phyloP scores from a whole-genome alignment of 129 eudicot species.

The Pulicaria dysenterica region DNA sequence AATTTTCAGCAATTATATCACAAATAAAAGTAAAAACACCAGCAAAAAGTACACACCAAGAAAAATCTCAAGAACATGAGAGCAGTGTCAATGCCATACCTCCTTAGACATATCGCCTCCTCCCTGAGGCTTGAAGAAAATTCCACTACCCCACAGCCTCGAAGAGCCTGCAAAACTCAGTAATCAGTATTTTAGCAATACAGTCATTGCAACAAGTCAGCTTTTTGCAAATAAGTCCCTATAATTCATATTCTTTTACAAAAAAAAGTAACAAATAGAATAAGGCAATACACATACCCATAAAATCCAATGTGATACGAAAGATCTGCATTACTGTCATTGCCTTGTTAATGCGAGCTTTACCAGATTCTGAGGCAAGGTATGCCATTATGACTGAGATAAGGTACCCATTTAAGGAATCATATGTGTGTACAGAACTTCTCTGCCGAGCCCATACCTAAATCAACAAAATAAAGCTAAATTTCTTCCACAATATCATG shows the following conservation, averaged over 20 bases:
- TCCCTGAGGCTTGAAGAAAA: constrained; percentile 59
- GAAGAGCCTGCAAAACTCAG: constrained; percentile 65
- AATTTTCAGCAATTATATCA: background rate
- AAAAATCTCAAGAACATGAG: constrained; percentile 17
- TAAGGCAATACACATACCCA: constrained; percentile 54
- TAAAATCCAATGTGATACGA: constrained; percentile 78
- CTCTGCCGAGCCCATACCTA: constrained; percentile 98
- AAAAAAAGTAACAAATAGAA: background rate
- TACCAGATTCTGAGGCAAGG: constrained; percentile 75
- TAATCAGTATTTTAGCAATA: constrained; percentile 11
- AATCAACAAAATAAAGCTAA: constrained; percentile 24
- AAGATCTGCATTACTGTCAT: constrained; percentile 76
- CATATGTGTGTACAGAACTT: constrained; percentile 67
- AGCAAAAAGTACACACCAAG: no score
- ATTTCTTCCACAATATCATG: constrained; percentile 8
- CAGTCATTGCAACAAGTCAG: constrained; percentile 4
- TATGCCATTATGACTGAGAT: constrained; percentile 66
- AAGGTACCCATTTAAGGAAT: constrained; percentile 79
- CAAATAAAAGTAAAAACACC: constrained; percentile 12
- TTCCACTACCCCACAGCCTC: constrained; percentile 72
- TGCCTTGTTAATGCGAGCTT: constrained; percentile 50
- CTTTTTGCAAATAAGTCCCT: constrained; percentile 14
- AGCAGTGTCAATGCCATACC: constrained; percentile 41
- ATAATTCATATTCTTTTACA: background rate
- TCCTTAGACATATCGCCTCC: constrained; percentile 51